Conservation (phyloP, 75 land plant species). For the Selaginella moellendorffii region DNA sequence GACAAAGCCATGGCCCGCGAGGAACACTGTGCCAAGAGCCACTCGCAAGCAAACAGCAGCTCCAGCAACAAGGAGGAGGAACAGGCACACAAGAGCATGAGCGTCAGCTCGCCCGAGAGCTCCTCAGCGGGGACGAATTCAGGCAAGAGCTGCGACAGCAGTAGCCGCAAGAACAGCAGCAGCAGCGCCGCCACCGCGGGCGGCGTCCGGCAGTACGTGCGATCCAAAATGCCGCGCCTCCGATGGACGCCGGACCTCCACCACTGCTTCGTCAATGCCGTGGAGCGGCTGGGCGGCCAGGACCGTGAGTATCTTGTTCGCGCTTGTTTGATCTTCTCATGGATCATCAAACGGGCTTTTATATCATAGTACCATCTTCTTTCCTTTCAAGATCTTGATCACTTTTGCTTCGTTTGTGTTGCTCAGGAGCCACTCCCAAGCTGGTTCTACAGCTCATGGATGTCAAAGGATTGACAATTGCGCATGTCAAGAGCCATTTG, state of each 20-base stretch:
- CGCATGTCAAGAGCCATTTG: constrained; percentile 75
- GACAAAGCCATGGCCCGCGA: too few relatives aligned
- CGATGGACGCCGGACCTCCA: constrained; percentile 7
- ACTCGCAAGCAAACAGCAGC: too few relatives aligned
- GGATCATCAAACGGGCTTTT: neutral
- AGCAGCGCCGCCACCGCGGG: neutral
- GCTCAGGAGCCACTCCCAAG: constrained; percentile 52
- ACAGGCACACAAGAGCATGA: neutral
- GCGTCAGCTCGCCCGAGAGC: neutral
- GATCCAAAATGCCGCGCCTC: constrained; percentile 5
- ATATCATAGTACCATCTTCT: too few relatives aligned
- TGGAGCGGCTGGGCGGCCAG: constrained; percentile 4
- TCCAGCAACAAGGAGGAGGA: too few relatives aligned
- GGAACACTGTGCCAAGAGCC: too few relatives aligned
- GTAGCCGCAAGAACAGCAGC: neutral
- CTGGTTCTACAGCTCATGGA: constrained; percentile 70
- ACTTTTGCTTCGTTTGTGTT: neutral
- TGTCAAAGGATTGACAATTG: constrained; percentile 61
- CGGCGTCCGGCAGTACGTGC: neutral
- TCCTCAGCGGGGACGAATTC: too few relatives aligned
- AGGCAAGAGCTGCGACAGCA: neutral
- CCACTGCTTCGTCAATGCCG: constrained; percentile 7
- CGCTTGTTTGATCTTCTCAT: neutral
- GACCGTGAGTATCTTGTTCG: neutral
- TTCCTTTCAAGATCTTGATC: neutral